These are phyloP conservation scores for Botrytis sinoallii DNA, from an alignment of 2,329 filamentous ascomycete species.

Conservation along the genomic window DNA sequence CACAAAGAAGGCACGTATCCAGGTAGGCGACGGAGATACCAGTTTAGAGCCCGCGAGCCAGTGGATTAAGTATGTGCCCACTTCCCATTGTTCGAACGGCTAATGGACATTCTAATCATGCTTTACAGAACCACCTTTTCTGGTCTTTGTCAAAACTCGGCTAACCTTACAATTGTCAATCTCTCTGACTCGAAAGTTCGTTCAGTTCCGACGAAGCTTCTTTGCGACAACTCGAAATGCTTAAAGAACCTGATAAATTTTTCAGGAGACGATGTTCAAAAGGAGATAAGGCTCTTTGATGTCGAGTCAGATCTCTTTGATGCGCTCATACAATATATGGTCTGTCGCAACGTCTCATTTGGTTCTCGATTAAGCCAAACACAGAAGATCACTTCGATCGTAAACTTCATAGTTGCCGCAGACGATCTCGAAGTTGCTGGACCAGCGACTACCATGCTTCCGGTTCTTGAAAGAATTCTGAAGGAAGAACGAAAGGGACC, in stretches of 20 bases:
- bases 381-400: background rate
- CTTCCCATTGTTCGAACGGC: background rate
- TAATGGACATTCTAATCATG: background rate
- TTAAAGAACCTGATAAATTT: background rate
- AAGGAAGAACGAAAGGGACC: background rate
- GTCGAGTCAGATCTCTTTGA: conserved; percentile 15
- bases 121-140: background rate
- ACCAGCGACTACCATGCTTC: background rate
- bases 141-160: background rate
- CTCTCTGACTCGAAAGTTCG: background rate
- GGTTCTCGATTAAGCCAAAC: background rate
- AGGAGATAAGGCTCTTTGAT: background rate
- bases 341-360: conserved; percentile 6
- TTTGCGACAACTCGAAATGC: conserved; percentile 8
- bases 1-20: background rate
- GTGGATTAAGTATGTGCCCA: conserved; percentile 1
- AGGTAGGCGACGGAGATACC: background rate
- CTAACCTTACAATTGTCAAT: background rate
- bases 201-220: conserved; percentile 1
- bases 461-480: conserved; percentile 1
- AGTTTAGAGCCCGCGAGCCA: background rate
- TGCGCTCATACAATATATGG: conserved; percentile 16
- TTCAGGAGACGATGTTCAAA: background rate
- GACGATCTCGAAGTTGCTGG: background rate
- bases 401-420: conserved; percentile 4